phyloP scores from a whole-genome alignment of 805 yeast genomes.

The Teunomyces kruisii region DNA sequence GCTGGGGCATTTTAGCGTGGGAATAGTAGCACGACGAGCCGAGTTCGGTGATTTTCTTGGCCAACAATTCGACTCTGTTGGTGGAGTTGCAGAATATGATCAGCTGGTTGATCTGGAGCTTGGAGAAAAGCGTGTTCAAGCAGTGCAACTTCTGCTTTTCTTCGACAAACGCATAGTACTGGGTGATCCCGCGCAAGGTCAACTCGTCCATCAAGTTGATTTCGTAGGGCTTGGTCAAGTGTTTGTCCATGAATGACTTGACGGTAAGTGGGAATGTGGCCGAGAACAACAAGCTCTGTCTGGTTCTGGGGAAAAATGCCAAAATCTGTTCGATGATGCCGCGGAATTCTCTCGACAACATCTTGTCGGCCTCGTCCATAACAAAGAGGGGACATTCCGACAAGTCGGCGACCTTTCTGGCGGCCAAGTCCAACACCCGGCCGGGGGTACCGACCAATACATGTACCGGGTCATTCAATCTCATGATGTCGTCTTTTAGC shows the following conservation, averaged over 20 bases:
- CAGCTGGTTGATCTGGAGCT: conserved; percentile 92
- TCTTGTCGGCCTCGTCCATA: conserved; percentile 99
- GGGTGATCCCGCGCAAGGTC: conserved; percentile 93
- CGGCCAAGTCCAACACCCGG: conserved; percentile 90
- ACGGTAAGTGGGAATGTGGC: conserved; percentile 97
- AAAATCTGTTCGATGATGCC: conserved; percentile 84
- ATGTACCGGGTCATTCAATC: conserved; percentile 92
- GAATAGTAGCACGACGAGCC: conserved; percentile 96
- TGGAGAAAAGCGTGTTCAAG: conserved; percentile 89
- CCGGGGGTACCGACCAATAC: conserved; percentile 97
- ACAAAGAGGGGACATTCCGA: conserved; percentile 84
- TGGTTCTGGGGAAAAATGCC: conserved; percentile 64
- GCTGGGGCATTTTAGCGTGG: conserved; percentile 97
- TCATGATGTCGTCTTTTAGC: conserved; percentile 87
- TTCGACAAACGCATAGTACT: conserved; percentile 97
- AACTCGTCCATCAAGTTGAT: conserved; percentile 97
- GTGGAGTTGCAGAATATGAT: conserved; percentile 97
- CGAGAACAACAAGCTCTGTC: conserved; percentile 83
- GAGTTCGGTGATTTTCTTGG: conserved; percentile 92
- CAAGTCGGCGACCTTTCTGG: conserved; percentile 83
- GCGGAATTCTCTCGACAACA: conserved; percentile 88
- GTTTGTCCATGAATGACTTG: conserved; percentile 87
- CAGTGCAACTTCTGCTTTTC: conserved; percentile 95
- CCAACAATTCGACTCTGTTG: conserved; percentile 90
- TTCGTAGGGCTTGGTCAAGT: conserved; percentile 88